phyloP scores from a whole-genome alignment of 306 rosid species.

The Senna siamea region DNA sequence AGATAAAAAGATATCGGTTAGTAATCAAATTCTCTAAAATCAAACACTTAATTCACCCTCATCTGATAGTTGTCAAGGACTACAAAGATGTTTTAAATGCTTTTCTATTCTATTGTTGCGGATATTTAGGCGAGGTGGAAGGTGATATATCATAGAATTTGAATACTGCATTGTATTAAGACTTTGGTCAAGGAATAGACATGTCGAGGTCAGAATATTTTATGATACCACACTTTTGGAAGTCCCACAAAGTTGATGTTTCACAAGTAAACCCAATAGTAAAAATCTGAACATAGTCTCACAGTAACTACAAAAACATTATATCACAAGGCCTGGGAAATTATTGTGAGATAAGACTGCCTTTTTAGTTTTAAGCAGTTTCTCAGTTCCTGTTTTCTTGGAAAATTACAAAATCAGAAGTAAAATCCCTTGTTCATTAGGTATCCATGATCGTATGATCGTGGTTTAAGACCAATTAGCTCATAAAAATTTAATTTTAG shows the following conservation, averaged over 20 bases:
- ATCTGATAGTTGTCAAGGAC: conserved; percentile 14
- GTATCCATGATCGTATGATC: background rate
- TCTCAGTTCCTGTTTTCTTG: conserved; percentile 1
- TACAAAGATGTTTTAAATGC: background rate
- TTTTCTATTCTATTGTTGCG: background rate
- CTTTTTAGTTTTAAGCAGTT: background rate
- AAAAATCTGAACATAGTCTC: conserved; percentile 7
- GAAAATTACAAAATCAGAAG: background rate
- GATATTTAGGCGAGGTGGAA: background rate
- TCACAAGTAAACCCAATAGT: conserved; percentile 13
- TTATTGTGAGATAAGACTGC: background rate
- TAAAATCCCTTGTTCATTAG: background rate
- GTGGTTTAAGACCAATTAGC: conserved; percentile 23
- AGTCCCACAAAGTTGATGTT: conserved; percentile 11
- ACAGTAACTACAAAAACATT: conserved; percentile 6
- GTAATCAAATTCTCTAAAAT: conserved; percentile 1
- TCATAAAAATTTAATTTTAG: conserved; percentile 3
- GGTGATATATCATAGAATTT: background rate
- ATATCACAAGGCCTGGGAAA: background rate
- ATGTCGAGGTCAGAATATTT: conserved; percentile 6
- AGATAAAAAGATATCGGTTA: conserved; percentile 19
- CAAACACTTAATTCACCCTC: background rate
- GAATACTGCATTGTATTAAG: background rate
- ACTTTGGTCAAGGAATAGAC: background rate
- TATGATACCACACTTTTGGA: conserved; percentile 3